Evolutionary conservation across 2,329 filamentous ascomycete genomes (phyloP).

Genomic region (Tolypocladium tropicale): DNA sequence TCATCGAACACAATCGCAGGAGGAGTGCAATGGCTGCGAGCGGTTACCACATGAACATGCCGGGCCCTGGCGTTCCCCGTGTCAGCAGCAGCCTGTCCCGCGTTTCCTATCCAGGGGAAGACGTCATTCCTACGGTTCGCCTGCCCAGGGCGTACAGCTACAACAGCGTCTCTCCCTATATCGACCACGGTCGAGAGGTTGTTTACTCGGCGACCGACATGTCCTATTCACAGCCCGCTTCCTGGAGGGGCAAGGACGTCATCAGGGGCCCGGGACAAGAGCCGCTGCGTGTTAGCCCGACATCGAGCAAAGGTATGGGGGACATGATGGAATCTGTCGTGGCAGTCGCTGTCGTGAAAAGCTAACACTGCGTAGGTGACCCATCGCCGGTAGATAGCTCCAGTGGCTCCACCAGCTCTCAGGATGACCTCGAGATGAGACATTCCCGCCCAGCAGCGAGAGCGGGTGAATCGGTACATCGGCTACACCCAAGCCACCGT

Average conservation of each 20-base stretch:
- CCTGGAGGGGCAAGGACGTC: slow-evolving; percentile 33
- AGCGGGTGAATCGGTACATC: slow-evolving; percentile 8
- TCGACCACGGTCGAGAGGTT: slow-evolving; percentile 15
- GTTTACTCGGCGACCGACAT: slow-evolving; percentile 18
- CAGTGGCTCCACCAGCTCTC: slow-evolving; percentile 25
- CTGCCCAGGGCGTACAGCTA: slow-evolving; percentile 34
- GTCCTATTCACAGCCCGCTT: slow-evolving; percentile 12
- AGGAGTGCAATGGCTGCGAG: slow-evolving; percentile 37
- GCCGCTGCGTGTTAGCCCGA: slow-evolving; percentile 22
- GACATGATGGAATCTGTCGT: neutral
- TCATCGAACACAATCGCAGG: slow-evolving; percentile 39
- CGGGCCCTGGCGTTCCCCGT: slow-evolving; percentile 28
- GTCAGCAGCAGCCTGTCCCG: slow-evolving; percentile 35
- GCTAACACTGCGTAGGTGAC: neutral
- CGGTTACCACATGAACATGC: slow-evolving; percentile 26
- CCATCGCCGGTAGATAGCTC: slow-evolving; percentile 20
- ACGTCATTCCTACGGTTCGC: slow-evolving; percentile 26
- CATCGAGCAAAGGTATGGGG: slow-evolving; percentile 26
- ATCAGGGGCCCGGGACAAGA: slow-evolving; percentile 20
- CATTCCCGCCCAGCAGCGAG: slow-evolving; percentile 7
- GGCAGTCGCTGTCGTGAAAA: neutral
- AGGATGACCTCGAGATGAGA: slow-evolving; percentile 30
- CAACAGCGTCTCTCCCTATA: slow-evolving; percentile 23
- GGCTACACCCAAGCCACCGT: slow-evolving; percentile 16
- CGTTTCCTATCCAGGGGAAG: slow-evolving; percentile 33